Evolutionary conservation across 2,329 filamentous ascomycete genomes (phyloP), one percentile per base, ranked within the genome.

Genomic region (Paraconiothyrium sp.): DNA sequence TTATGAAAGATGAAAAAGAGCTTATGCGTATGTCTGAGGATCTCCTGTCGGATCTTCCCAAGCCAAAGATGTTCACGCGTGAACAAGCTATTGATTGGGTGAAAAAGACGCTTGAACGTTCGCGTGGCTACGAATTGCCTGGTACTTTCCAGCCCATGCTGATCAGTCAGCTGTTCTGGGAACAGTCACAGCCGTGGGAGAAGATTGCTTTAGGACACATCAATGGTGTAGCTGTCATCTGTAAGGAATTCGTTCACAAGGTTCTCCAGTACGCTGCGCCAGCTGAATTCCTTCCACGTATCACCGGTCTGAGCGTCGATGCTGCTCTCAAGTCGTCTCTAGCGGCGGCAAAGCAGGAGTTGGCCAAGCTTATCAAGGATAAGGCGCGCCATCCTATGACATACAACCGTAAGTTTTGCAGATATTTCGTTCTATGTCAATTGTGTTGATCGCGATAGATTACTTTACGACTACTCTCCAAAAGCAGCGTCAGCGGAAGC

Each of bases 61-160:
- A 58, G 43, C 72, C 59, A 34, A 72, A 66, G n/a, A 47, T 27
- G 2, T 13, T 78, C 0, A 76, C 72, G 0, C 76, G 79, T 47
- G 59, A 72, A 10, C 71, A 80, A 8, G 83, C 79, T 47, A 72
- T 86, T 3, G 47, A 72, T 0, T 78, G 82, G 63, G 79, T 84
- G 3, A 57, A 76, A 44, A 61, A 72, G 0, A 74, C 81, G 3
- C 74, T 86, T 54, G 64, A 72, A 27, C 77, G 77, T 41, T 82
- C 74, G 5, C 79, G 87, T 30, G 85, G 83, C 0, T 76, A 83
- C 5, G 89, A 91, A 68, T 75, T 91, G 0, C 85, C 86, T 0
- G 87, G 88, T 0, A 86, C 80, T 0, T 90, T 88, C 72, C 89
- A 89, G 61, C 84, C 88, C 0, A 71, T 87, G 57, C 77, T 90